Evolutionary conservation across 768 basidiomycete genomes (phyloP).

Genomic region (Pleurotus platypus): DNA sequence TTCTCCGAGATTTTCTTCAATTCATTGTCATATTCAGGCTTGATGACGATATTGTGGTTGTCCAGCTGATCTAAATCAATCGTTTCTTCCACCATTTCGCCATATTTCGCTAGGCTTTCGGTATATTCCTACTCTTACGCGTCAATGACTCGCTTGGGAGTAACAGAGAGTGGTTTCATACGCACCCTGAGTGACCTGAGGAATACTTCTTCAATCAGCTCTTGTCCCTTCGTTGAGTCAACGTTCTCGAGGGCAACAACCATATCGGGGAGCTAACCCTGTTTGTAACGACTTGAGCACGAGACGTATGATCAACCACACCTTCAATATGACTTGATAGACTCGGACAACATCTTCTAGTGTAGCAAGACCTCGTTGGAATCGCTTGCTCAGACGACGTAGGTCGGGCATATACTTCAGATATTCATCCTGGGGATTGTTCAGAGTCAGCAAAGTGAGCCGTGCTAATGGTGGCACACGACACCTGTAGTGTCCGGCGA

Average conservation of each 20-base stretch:
- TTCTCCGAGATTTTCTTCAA: constrained; percentile 67
- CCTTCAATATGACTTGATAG: constrained; percentile 89
- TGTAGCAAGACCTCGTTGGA: constrained; percentile 78
- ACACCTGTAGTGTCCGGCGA: constrained; percentile 70
- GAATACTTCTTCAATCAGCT: constrained; percentile 69
- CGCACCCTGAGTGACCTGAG: constrained; percentile 56
- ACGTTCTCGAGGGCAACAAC: constrained; percentile 57
- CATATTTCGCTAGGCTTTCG: constrained; percentile 67
- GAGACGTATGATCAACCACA: constrained; percentile 21
- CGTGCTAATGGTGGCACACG: constrained; percentile 6
- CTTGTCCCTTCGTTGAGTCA: constrained; percentile 38
- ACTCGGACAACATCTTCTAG: constrained; percentile 95
- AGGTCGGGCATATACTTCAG: constrained; percentile 93
- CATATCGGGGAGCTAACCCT: constrained; percentile 66
- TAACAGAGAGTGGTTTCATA: background rate
- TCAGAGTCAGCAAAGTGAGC: background rate
- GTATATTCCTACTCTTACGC: constrained; percentile 48
- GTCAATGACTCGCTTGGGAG: background rate
- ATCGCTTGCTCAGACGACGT: constrained; percentile 86
- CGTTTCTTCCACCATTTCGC: constrained; percentile 94
- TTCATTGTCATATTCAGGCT: constrained; percentile 82
- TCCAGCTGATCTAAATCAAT: constrained; percentile 87
- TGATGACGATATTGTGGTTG: constrained; percentile 86
- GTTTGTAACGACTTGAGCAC: background rate
- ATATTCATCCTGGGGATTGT: constrained; percentile 64